Conservation (phyloP, 176 grass and related monocot genomes). For the Lolium perenne region DNA sequence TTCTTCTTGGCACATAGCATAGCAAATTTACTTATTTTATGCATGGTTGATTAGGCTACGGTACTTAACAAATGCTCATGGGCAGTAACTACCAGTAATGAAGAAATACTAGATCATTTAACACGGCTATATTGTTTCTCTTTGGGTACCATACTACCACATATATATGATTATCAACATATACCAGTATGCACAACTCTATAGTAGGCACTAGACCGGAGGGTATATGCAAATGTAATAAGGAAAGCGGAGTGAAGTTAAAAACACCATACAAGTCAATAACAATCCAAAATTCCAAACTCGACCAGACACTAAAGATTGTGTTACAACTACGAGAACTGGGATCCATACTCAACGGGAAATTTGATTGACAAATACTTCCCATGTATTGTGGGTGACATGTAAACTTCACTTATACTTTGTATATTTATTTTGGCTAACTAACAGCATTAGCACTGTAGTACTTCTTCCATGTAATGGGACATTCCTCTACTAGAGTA, state of each 20-base stretch:
- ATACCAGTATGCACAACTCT: neutral
- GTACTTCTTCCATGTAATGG: too few species aligned
- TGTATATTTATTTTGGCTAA: neutral
- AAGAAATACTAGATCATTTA: neutral
- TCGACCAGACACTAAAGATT: too few species aligned
- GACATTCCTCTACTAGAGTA: too few species aligned
- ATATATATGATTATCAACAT: neutral
- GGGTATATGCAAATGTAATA: neutral
- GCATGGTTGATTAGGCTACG: neutral
- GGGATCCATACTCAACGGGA: neutral
- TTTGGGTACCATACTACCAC: neutral
- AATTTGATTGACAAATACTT: neutral
- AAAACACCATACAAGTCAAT: neutral
- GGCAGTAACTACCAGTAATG: neutral
- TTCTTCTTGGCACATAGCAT: neutral
- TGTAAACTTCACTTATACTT: conserved; percentile 1
- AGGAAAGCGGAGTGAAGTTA: neutral
- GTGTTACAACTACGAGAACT: neutral
- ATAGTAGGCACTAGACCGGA: neutral
- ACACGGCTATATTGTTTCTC: neutral
- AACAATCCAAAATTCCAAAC: neutral
- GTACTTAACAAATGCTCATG: neutral
- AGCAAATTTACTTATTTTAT: neutral
- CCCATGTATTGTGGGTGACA: neutral
- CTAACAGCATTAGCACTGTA: neutral